Conservation (phyloP, 2,329 filamentous ascomycete genomes). For the Penicillium vulpinum region DNA sequence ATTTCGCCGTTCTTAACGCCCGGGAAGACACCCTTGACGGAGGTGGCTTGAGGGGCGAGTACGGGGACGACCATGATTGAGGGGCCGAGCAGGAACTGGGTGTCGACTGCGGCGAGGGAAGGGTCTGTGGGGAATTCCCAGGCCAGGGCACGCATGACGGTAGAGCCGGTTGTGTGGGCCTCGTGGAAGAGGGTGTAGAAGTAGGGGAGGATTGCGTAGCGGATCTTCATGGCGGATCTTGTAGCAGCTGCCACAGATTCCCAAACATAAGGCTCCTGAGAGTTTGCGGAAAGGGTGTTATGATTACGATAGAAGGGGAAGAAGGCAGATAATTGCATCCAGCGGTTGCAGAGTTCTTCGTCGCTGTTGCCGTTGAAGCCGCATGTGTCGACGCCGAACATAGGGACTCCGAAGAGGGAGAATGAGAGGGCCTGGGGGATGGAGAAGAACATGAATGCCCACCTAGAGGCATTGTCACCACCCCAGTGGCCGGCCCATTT, state of each 20-base stretch:
- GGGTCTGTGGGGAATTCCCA: conserved; percentile 77
- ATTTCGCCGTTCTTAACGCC: conserved; percentile 59
- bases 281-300: conserved; percentile 60
- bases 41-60: conserved; percentile 59
- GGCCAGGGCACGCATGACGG: conserved; percentile 69
- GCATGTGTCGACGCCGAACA: conserved; percentile 72
- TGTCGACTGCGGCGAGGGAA: conserved; percentile 63
- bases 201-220: conserved; percentile 71
- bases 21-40: conserved; percentile 69
- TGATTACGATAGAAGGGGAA: conserved; percentile 80
- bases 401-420: conserved; percentile 71
- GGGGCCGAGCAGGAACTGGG: conserved; percentile 70
- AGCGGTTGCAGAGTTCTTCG: conserved; percentile 70
- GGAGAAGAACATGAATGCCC: conserved; percentile 72
- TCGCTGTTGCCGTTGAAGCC: conserved; percentile 69
- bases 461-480: conserved; percentile 70
- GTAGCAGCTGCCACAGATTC: conserved; percentile 63
- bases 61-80: conserved; percentile 68
- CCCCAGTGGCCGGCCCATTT: conserved; percentile 81
- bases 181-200: conserved; percentile 72
- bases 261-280: conserved; percentile 74
- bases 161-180: conserved; percentile 65
- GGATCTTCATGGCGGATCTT: conserved; percentile 67
- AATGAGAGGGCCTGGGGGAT: conserved; percentile 78
- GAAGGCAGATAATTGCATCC: conserved; percentile 73